Evolutionary conservation across 2,329 filamentous ascomycete genomes (phyloP).

Genomic region (Myriosclerotinia scirpicola): DNA sequence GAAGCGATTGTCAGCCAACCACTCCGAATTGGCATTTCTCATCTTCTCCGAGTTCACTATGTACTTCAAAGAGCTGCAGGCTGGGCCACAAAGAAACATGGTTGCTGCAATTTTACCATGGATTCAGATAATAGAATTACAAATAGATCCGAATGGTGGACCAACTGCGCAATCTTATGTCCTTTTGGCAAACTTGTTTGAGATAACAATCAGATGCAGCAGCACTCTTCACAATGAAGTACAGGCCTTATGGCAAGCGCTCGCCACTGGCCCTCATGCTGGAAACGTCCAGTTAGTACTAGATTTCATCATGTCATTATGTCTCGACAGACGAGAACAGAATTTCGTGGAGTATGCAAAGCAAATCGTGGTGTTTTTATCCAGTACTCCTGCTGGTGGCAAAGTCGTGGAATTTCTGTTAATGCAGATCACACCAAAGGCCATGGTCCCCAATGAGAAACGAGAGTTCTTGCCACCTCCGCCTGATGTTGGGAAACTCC

Average conservation of each 20-base stretch:
- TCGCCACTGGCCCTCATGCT: conserved; percentile 87
- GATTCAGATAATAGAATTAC: conserved; percentile 92
- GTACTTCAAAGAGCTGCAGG: conserved; percentile 85
- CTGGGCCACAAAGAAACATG: conserved; percentile 85
- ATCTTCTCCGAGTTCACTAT: conserved; percentile 94
- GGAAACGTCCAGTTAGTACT: conserved; percentile 93
- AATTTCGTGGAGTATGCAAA: conserved; percentile 98
- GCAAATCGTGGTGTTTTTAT: conserved; percentile 95
- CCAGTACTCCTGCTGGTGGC: conserved; percentile 78
- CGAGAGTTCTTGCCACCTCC: conserved; percentile 66
- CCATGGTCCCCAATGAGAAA: conserved; percentile 94
- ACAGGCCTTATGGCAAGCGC: conserved; percentile 93
- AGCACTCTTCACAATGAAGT: conserved; percentile 92
- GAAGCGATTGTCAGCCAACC: conserved; percentile 81
- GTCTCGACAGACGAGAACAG: conserved; percentile 89
- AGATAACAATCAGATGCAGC: conserved; percentile 92
- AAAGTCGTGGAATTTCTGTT: conserved; percentile 94
- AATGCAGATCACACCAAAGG: conserved; percentile 86
- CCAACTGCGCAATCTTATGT: conserved; percentile 93
- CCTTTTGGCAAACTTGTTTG: conserved; percentile 88
- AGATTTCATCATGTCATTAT: conserved; percentile 94
- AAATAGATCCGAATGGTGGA: conserved; percentile 86
- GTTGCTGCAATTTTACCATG: conserved; percentile 93
- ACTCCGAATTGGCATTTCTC: conserved; percentile 85
- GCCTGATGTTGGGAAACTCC: conserved; percentile 70